Evolutionary conservation across 371 early-diverging fungal genomes (phyloP).

Genomic region (Rhizopus delemar): DNA sequence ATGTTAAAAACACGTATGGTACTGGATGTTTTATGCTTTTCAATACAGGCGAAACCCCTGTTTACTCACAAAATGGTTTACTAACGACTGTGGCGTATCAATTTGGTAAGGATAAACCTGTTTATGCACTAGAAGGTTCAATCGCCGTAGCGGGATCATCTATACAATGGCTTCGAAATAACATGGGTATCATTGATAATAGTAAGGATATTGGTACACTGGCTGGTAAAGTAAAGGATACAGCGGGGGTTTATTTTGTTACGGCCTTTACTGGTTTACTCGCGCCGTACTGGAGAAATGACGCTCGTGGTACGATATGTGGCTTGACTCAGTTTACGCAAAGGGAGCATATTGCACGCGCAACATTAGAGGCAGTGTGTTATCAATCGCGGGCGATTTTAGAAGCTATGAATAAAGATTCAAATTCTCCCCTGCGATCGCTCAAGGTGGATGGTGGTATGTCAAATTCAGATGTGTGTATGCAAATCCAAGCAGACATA

Average conservation of each 20-base stretch:
- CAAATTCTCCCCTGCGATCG: slow-evolving; percentile 58
- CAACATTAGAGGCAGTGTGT: slow-evolving; percentile 88
- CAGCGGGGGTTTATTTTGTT: slow-evolving; percentile 94
- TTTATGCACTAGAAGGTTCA: slow-evolving; percentile 95
- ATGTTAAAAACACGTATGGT: slow-evolving; percentile 94
- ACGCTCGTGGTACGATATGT: slow-evolving; percentile 87
- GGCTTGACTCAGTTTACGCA: slow-evolving; percentile 90
- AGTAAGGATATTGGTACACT: slow-evolving; percentile 69
- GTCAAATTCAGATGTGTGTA: slow-evolving; percentile 83
- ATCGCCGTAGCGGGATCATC: slow-evolving; percentile 93
- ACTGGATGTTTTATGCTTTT: slow-evolving; percentile 96
- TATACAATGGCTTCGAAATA: slow-evolving; percentile 91
- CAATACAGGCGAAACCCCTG: slow-evolving; percentile 83
- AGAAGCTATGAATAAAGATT: slow-evolving; percentile 87
- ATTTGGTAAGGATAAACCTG: slow-evolving; percentile 66
- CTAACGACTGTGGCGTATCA: slow-evolving; percentile 93
- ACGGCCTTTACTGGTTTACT: slow-evolving; percentile 93
- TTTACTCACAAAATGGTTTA: slow-evolving; percentile 81
- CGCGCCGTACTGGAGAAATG: slow-evolving; percentile 94
- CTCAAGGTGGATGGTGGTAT: slow-evolving; percentile 97
- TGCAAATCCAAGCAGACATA: slow-evolving; percentile 93
- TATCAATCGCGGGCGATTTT: slow-evolving; percentile 90
- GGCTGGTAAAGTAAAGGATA: slow-evolving; percentile 62
- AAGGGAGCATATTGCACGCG: slow-evolving; percentile 82
- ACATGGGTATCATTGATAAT: slow-evolving; percentile 72